Conservation (phyloP, 768 basidiomycete species). For the Suillus subaureus region DNA sequence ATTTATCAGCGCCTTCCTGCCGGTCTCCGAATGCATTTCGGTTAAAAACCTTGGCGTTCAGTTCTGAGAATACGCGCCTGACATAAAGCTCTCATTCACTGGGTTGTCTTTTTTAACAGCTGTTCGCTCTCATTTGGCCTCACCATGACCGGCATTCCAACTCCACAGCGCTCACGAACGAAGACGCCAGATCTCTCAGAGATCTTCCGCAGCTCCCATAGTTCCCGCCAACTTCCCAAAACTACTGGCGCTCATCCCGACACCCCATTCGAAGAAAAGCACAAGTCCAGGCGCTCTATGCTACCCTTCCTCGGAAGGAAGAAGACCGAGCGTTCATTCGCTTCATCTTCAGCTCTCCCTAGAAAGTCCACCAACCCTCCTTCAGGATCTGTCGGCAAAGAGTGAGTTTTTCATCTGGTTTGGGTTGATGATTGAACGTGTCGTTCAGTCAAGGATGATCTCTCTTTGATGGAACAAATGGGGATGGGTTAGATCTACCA, state of each 20-base stretch:
- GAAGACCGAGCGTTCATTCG: conserved; percentile 31
- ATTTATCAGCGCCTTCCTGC: conserved; percentile 3
- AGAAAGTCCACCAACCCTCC: conserved; percentile 28
- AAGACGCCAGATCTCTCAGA: conserved; percentile 66
- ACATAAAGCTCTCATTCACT: conserved; percentile 3
- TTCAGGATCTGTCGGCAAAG: conserved; percentile 34
- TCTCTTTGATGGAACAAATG: not conserved
- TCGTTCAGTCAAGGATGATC: not conserved
- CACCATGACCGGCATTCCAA: conserved; percentile 48
- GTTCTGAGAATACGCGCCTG: conserved; percentile 17
- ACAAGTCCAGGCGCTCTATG: conserved; percentile 44
- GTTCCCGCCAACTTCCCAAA: conserved; percentile 33
- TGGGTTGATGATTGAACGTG: conserved; percentile 14
- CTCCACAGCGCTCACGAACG: conserved; percentile 51
- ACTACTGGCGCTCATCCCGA: conserved; percentile 21
- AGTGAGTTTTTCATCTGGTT: conserved; percentile 26
- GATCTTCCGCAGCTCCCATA: conserved; percentile 51
- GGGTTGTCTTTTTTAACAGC: not conserved
- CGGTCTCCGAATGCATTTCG: conserved; percentile 14
- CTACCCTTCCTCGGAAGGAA: conserved; percentile 58
- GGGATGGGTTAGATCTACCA: not conserved
- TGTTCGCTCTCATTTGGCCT: not conserved
- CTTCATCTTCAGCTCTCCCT: conserved; percentile 26
- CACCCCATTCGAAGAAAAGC: not conserved
- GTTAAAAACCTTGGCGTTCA: conserved; percentile 19